Percentiles rank a stretch among this genome's conserved stretches.
phyloP scores from a whole-genome alignment of 106 monocot genomes.

The Cymbidium sinense region DNA sequence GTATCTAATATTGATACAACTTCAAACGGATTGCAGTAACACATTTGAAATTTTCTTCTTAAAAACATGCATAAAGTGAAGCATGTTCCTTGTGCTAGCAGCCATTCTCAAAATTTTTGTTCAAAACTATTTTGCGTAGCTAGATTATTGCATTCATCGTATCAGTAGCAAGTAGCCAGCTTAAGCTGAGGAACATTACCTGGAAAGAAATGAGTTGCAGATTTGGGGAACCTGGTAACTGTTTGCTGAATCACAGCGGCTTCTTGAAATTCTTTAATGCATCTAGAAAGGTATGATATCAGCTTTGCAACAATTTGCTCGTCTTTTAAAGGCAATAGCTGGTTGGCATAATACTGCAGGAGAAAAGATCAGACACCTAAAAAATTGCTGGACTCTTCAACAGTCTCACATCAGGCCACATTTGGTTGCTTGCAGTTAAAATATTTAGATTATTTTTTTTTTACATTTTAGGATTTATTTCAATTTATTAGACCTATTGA shows the following conservation, averaged over 20 bases:
- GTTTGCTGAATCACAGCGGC: slow-evolving; percentile 42
- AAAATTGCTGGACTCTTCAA: background rate
- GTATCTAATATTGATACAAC: too few relatives aligned
- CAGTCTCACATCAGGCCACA: background rate
- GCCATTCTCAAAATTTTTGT: too few relatives aligned
- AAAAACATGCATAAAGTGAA: too few relatives aligned
- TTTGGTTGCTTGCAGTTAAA: too few relatives aligned
- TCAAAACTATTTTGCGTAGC: background rate
- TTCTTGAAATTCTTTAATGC: slow-evolving; percentile 46
- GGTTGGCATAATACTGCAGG: slow-evolving; percentile 55
- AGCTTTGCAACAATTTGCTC: slow-evolving; percentile 53
- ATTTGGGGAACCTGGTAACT: slow-evolving; percentile 43
- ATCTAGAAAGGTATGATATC: slow-evolving; percentile 41
- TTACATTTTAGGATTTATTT: too few relatives aligned
- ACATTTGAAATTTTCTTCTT: too few relatives aligned
- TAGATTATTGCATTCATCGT: background rate
- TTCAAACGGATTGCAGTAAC: too few relatives aligned
- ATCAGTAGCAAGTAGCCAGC: background rate
- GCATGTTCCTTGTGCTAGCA: too few relatives aligned
- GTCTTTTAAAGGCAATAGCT: slow-evolving; percentile 50
- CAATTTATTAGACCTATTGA: too few relatives aligned
- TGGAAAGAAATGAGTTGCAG: slow-evolving; percentile 67
- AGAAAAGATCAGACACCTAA: background rate
- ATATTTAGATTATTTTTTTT: too few relatives aligned
- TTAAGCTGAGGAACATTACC: slow-evolving; percentile 24